These are phyloP conservation scores for Ascomycota sp. DNA, from an alignment of 2,329 filamentous ascomycete genomes.

Conservation along the genomic window DNA sequence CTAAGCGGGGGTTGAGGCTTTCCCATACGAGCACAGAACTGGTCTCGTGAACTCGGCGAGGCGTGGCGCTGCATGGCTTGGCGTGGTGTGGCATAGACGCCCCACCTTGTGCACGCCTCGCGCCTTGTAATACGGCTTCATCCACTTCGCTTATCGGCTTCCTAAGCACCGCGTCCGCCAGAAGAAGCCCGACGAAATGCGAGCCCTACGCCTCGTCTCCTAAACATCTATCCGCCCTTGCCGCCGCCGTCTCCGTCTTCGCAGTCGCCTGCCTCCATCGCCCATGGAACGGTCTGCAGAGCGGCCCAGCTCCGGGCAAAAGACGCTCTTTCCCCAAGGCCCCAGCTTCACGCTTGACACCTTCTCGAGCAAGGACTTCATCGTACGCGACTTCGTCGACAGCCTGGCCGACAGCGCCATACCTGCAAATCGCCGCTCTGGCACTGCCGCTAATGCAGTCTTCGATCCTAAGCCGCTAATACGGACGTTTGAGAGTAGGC, in stretches of 20 bases:
- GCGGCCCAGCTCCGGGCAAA: constrained; percentile 25
- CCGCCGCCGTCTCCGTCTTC: constrained; percentile 2
- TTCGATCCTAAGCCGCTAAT: constrained; percentile 97
- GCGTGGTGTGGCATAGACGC: too few relatives aligned
- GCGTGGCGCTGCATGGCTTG: too few relatives aligned
- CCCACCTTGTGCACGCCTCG: too few relatives aligned
- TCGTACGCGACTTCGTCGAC: constrained; percentile 94
- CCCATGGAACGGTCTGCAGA: constrained; percentile 13
- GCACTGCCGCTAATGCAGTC: constrained; percentile 28
- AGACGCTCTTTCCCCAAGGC: constrained; percentile 52
- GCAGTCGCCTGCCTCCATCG: background rate
- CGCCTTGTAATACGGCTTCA: too few relatives aligned
- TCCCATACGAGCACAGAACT: too few relatives aligned
- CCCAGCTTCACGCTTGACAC: constrained; percentile 74
- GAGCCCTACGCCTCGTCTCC: too few relatives aligned
- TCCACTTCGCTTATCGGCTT: too few relatives aligned
- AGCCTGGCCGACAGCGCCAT: constrained; percentile 68
- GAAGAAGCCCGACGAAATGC: too few relatives aligned
- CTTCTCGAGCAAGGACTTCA: constrained; percentile 79
- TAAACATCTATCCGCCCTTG: too few relatives aligned
- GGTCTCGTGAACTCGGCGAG: too few relatives aligned
- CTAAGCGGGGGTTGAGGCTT: too few relatives aligned
- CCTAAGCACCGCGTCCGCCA: too few relatives aligned
- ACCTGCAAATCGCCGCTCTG: constrained; percentile 59
- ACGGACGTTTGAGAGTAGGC: constrained; percentile 64